A percentile compares a stretch with the other conserved stretches of the same genome.
phyloP scores from a whole-genome alignment of 225 moss, liverwort and hornwort species.

The Marchantia paleacea region DNA sequence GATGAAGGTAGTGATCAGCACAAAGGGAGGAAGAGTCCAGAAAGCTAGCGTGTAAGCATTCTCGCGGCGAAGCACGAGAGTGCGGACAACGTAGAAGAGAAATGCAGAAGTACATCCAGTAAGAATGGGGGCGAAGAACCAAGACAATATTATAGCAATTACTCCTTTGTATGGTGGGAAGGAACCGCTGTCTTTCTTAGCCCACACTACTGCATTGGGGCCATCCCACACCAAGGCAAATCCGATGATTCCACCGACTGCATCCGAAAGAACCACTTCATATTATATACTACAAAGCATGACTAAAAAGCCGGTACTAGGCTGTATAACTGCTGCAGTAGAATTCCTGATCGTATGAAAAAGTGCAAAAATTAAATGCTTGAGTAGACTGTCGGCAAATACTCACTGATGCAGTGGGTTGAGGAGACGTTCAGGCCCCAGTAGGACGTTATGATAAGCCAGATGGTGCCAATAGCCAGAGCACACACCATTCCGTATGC shows the following conservation, averaged over 20 bases:
- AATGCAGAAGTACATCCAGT: conserved; percentile 33
- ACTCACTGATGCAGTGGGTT: conserved; percentile 62
- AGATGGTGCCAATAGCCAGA: conserved; percentile 51
- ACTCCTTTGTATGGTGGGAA: conserved; percentile 66
- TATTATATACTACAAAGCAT: neutral
- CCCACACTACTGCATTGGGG: conserved; percentile 53
- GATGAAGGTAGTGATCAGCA: conserved; percentile 52
- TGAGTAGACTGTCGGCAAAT: too few relatives aligned
- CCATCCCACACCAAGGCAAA: conserved; percentile 71
- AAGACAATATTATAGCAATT: conserved; percentile 52
- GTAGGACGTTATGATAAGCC: conserved; percentile 56
- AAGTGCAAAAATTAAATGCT: too few relatives aligned
- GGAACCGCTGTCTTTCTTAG: conserved; percentile 36
- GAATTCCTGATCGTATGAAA: too few relatives aligned
- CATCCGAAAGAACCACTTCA: neutral
- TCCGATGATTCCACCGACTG: conserved; percentile 62
- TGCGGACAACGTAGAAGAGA: conserved; percentile 36
- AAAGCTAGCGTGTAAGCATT: conserved; percentile 45
- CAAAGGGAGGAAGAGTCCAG: conserved; percentile 56
- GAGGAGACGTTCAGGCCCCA: conserved; percentile 47
- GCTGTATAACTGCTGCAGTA: too few relatives aligned
- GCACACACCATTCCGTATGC: conserved; percentile 74
- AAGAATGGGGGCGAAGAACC: conserved; percentile 60
- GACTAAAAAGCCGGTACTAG: neutral
- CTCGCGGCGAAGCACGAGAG: conserved; percentile 48